Evolutionary conservation across 345 rosid genomes (phyloP).

Genomic region (Schrenkiella parvula): DNA sequence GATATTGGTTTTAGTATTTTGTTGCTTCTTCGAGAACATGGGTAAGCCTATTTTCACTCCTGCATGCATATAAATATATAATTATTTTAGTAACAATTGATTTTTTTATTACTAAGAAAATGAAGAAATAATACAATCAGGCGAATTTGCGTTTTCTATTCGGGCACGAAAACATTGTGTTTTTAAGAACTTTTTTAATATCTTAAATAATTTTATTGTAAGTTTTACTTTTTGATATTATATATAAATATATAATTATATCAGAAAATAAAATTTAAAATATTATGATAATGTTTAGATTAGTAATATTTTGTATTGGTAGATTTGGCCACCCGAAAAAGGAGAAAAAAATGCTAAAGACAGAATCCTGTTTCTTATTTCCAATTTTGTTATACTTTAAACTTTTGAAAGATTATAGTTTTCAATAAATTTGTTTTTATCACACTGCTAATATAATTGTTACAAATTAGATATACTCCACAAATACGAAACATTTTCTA

Average conservation of each 20-base stretch:
- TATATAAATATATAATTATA: background rate
- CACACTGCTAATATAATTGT: no score
- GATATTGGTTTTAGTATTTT: slow-evolving; percentile 6
- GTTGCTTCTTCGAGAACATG: slow-evolving; percentile 15
- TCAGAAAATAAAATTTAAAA: background rate
- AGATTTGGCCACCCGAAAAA: background rate
- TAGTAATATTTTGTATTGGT: background rate
- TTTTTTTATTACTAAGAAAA: no score
- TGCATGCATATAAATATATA: background rate
- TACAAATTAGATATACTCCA: background rate
- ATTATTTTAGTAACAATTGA: background rate
- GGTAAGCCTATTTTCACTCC: slow-evolving; percentile 8
- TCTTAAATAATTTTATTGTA: no score
- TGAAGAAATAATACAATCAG: no score
- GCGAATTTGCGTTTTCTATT: no score
- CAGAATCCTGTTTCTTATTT: background rate
- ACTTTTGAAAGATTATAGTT: background rate
- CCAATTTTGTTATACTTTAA: no score
- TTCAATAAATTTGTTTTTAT: no score
- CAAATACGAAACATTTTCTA: background rate
- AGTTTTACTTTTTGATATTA: no score
- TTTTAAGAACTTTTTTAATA: no score
- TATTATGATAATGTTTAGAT: background rate
- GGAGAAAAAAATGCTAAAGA: background rate
- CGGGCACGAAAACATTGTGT: no score